A percentile compares a stretch with the other conserved stretches of the same genome.
These are phyloP conservation scores for Zopfia rhizophila DNA, from an alignment of 2,329 filamentous ascomycete genomes.

Conservation along the genomic window DNA sequence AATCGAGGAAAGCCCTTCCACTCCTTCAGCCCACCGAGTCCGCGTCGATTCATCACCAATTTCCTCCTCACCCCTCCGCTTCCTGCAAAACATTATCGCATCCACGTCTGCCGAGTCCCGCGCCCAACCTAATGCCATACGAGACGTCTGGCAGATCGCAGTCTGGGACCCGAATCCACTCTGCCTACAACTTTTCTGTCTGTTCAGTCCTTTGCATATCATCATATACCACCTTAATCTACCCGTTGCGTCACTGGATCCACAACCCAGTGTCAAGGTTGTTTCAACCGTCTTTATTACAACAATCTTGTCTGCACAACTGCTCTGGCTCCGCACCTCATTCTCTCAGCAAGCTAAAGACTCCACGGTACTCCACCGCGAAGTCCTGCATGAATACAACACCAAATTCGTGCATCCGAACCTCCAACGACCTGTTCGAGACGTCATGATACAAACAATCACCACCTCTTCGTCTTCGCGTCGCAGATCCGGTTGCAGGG, in stretches of 20 bases:
- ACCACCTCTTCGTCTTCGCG: too few species aligned
- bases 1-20: slow-evolving; percentile 79
- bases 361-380: slow-evolving; percentile 82
- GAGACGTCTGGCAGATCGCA: slow-evolving; percentile 93
- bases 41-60: slow-evolving; percentile 85
- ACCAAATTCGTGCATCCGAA: slow-evolving; percentile 93
- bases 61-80: slow-evolving; percentile 80
- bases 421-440: slow-evolving; percentile 80
- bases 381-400: slow-evolving; percentile 95
- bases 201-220: slow-evolving; percentile 95
- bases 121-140: slow-evolving; percentile 81
- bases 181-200: slow-evolving; percentile 81
- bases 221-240: slow-evolving; percentile 89
- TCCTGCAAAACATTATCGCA: slow-evolving; percentile 72
- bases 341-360: slow-evolving; percentile 91
- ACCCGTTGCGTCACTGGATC: slow-evolving; percentile 78
- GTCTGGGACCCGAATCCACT: slow-evolving; percentile 94
- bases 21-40: slow-evolving; percentile 88
- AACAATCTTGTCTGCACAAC: slow-evolving; percentile 77
- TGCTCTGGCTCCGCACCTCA: slow-evolving; percentile 75
- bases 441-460: slow-evolving; percentile 81
- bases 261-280: slow-evolving; percentile 85
- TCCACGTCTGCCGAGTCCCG: slow-evolving; percentile 79
- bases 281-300: slow-evolving; percentile 84
- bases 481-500: slow-evolving; percentile 29